Base-by-base conservation (phyloP, 805 yeast genomes). In the Nakazawaea pomicola region DNA sequence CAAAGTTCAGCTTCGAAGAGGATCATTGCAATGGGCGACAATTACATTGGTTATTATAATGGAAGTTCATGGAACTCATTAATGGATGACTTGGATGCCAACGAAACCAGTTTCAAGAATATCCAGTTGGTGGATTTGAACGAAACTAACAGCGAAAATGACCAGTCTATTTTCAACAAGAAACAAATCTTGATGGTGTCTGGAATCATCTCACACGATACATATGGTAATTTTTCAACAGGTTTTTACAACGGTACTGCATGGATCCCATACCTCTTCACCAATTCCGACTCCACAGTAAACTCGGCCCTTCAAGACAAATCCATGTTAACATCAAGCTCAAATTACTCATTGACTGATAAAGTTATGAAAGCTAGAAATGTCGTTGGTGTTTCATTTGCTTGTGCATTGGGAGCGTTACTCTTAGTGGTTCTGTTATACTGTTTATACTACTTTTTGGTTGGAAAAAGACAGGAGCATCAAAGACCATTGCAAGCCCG, bases 301-400 rank as follows among this genome's bases (percentile, higher is more conserved):
- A 43, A 42, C 1, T 50, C 58, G 5, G 51, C 69, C 28, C 56
- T 67, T 38, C 53, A 62, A 33, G 65, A 68, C 44, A 61, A 71
- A 28, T 29, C 15, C 7, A 36, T 10, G 17, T 16, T 19, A 12
- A 9, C 24, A 23, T 36, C 44, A 18, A 5, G 40, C 15, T 15
- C 40, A n/a, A 8, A 24, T 25, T 15, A 29, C 27, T 35, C 38
- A 6, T 21, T 34, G 33, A 48, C 36, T 29, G 41, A 49, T 12
- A 46, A 50, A 6, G 23, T 54, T 42, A 62, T 71, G 58, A 59
- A 67, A 10, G 56, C 75, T 16, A 90, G 93, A 0, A 80, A 72
- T 50, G 80, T 83, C 21, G 88, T 81, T 3, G 70, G 85, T 21
- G 73, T 83, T 33, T 77, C 84, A 0, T 66, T 81, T 31, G 93